Conservation (phyloP, 2,329 filamentous ascomycete species). For the Alternaria angustiovoidea region DNA sequence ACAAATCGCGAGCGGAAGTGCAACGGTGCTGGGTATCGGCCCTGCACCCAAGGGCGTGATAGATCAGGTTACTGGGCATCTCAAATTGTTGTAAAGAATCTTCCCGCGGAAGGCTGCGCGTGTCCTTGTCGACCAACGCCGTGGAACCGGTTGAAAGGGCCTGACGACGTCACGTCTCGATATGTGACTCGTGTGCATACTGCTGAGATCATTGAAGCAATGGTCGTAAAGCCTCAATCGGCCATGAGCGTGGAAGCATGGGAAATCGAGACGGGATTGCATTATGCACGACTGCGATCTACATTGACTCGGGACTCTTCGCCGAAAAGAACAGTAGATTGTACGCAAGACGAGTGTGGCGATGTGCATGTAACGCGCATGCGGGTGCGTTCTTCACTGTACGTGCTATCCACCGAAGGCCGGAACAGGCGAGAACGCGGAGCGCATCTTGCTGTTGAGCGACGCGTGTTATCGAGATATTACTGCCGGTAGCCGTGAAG, state of each 20-base stretch:
- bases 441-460: slow-evolving; percentile 1
- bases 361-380: neutral
- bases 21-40: slow-evolving; percentile 83
- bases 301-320: neutral
- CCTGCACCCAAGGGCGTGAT: slow-evolving; percentile 84
- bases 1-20: slow-evolving; percentile 91
- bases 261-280: slow-evolving; percentile 1
- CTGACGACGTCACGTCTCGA: slow-evolving; percentile 1
- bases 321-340: neutral
- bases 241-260: neutral
- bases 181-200: slow-evolving; percentile 10
- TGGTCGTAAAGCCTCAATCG: neutral
- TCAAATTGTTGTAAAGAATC: slow-evolving; percentile 76
- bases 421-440: slow-evolving; percentile 2
- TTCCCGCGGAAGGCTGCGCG: neutral
- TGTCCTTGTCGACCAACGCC: neutral
- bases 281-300: neutral
- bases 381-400: neutral
- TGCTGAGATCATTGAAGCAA: neutral
- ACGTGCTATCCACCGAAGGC: neutral
- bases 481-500: slow-evolving; percentile 1
- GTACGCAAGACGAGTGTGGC: neutral
- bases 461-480: slow-evolving; percentile 1
- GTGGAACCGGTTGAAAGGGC: neutral
- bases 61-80: slow-evolving; percentile 81